These are phyloP conservation scores for Leucocoprinus birnbaumii DNA, from an alignment of 768 basidiomycete species.

Conservation along the genomic window DNA sequence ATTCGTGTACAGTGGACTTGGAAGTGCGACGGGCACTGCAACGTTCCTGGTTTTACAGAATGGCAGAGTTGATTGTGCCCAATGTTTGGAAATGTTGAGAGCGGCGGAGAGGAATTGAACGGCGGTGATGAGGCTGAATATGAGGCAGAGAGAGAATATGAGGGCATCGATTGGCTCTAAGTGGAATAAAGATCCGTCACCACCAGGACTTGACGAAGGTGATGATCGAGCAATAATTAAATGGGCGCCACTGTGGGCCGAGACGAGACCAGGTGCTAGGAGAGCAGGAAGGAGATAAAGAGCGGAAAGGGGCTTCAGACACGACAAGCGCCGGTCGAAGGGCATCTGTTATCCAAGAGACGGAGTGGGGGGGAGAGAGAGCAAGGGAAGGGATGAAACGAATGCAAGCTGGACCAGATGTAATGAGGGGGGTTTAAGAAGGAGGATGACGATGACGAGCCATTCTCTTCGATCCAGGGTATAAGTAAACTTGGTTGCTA, in stretches of 20 bases:
- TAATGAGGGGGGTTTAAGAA: too few species aligned
- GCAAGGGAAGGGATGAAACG: too few species aligned
- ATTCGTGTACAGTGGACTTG: background rate
- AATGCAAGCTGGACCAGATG: too few species aligned
- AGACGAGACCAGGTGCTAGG: background rate
- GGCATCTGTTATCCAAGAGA: background rate
- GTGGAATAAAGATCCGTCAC: background rate
- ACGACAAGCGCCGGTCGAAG: background rate
- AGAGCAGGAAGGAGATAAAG: background rate
- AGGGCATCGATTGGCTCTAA: background rate
- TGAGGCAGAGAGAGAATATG: background rate
- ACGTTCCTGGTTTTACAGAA: background rate
- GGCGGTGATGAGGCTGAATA: background rate
- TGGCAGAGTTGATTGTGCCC: background rate
- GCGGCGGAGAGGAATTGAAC: background rate
- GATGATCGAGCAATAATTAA: background rate
- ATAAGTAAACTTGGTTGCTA: too few species aligned
- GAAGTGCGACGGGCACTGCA: background rate
- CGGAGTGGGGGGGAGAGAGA: too few species aligned
- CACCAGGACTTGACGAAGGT: background rate
- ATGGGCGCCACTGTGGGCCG: background rate
- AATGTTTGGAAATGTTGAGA: background rate
- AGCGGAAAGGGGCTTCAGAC: background rate
- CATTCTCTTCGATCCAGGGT: too few species aligned
- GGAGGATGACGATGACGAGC: too few species aligned